Evolutionary conservation across 2,329 filamentous ascomycete species (phyloP).

Genomic region (Diaporthe eres): DNA sequence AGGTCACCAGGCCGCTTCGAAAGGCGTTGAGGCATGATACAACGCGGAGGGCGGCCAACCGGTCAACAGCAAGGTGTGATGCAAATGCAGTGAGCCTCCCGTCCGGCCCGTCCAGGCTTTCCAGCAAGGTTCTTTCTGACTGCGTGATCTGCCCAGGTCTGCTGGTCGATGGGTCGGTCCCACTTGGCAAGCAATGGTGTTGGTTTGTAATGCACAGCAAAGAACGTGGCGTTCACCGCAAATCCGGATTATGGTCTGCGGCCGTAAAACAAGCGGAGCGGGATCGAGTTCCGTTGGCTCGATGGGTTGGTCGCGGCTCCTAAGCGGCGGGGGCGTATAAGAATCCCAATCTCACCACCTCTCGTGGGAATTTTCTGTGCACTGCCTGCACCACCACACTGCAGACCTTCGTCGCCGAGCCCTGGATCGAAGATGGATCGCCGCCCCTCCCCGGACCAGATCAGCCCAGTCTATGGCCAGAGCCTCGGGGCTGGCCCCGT

Average conservation of each 20-base stretch:
- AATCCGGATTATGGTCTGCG: not conserved
- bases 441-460: not conserved
- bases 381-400: not conserved
- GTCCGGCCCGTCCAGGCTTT: not conserved
- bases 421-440: not conserved
- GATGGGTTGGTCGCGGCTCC: conserved; percentile 24
- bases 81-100: not conserved
- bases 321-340: not conserved
- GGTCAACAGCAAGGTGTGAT: not conserved
- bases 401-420: not conserved
- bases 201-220: not conserved
- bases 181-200: not conserved
- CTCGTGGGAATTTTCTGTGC: not conserved
- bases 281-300: not conserved
- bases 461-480: not conserved
- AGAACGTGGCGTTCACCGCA: conserved; percentile 4
- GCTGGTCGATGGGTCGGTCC: conserved; percentile 14
- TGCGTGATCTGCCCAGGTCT: not conserved
- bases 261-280: conserved; percentile 10
- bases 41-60: not conserved
- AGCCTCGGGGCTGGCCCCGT: not conserved
- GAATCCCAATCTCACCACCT: not conserved
- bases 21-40: conserved; percentile 56
- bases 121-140: not conserved
- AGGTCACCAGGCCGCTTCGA: conserved; percentile 61